Base-by-base conservation (phyloP, 2,329 filamentous ascomycete species). In the Aspergillus niger region DNA sequence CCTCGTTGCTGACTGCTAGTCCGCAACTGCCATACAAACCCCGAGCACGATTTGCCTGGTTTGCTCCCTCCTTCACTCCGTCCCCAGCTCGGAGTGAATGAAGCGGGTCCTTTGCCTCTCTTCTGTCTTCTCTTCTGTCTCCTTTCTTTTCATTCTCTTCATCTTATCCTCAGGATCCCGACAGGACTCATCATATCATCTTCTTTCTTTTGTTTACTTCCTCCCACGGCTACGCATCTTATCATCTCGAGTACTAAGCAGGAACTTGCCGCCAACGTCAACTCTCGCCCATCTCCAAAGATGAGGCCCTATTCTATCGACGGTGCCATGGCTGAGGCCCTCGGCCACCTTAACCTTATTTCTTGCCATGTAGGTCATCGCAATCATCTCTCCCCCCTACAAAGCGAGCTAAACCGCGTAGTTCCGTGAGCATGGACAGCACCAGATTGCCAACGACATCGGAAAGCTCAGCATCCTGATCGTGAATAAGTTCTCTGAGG, bases 361-460 rank as follows among this genome's bases (percentile, higher is more conserved):
- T 57, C 68, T 26, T 56, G 58, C n/a, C 67, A 74, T 65, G 72
- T 74, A 63, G 63, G 70, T 59, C 8, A 30, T 36, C 28, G n/a
- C 17, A 24, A n/a, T 10, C 7, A 43, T 7, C 26, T 36, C 2
- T 22, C 10, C 24, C n/a, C 26, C 15, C 24, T 8, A 20, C 26
- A 38, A 11, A 8, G 13, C 32, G 17, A 10, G 43, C 53, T 55
- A 43, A 55, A 26, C 3, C 17, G 5, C 8, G 43, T 52, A 77
- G 75, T 67, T 77, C 55, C 71, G 71, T 39, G 61, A 63, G 48
- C 64, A 72, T 58, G 66, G 68, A 26, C 68, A 70, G 64, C 65
- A 70, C 49, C 63, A 70, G 17, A 65, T 70, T 51, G 74, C 75
- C 30, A 77, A 78, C 62, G 67, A 70, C 30, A 70, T 77, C 50